phyloP scores from a whole-genome alignment of 352 stramenopile genomes.

The Aphanomyces euteiches region DNA sequence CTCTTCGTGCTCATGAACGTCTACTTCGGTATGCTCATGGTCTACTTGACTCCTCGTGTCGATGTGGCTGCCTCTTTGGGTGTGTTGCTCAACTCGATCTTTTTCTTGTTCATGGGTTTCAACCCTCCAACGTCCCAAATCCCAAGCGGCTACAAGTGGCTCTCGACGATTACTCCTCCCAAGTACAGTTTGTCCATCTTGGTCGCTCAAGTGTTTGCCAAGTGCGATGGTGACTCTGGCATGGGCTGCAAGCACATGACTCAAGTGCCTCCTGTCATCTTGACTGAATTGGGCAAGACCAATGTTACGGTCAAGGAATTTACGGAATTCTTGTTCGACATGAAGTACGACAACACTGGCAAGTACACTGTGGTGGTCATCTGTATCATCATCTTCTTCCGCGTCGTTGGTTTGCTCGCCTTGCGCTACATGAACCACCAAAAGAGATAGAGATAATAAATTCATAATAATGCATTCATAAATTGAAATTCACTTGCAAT shows the following conservation, averaged over 20 bases:
- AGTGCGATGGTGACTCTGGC: slow-evolving; percentile 24
- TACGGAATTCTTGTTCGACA: slow-evolving; percentile 53
- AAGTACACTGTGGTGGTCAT: slow-evolving; percentile 51
- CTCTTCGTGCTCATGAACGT: slow-evolving; percentile 50
- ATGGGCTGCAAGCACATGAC: slow-evolving; percentile 55
- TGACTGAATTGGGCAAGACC: slow-evolving; percentile 21
- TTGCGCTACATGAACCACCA: slow-evolving; percentile 59
- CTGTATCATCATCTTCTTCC: slow-evolving; percentile 46
- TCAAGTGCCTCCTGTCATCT: slow-evolving; percentile 42
- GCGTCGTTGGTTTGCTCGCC: slow-evolving; percentile 47
- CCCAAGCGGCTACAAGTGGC: slow-evolving; percentile 30
- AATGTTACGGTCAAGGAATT: slow-evolving; percentile 47
- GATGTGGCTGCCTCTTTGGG: slow-evolving; percentile 43
- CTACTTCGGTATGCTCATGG: slow-evolving; percentile 73
- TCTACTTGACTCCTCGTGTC: slow-evolving; percentile 46
- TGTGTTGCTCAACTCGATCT: slow-evolving; percentile 47
- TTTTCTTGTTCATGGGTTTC: slow-evolving; percentile 37
- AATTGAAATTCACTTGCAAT: no score
- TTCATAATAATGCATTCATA: background rate
- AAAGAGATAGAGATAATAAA: slow-evolving; percentile 35
- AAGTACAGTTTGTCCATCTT: slow-evolving; percentile 23
- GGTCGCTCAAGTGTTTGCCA: slow-evolving; percentile 19
- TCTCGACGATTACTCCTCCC: slow-evolving; percentile 23
- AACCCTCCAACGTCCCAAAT: slow-evolving; percentile 29
- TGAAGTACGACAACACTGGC: slow-evolving; percentile 45